Percentiles rank a stretch among this genome's conserved stretches.
These are phyloP conservation scores for Coniferiporia sulphurascens DNA, from an alignment of 1,284 basidiomycete genomes.

Conservation along the genomic window DNA sequence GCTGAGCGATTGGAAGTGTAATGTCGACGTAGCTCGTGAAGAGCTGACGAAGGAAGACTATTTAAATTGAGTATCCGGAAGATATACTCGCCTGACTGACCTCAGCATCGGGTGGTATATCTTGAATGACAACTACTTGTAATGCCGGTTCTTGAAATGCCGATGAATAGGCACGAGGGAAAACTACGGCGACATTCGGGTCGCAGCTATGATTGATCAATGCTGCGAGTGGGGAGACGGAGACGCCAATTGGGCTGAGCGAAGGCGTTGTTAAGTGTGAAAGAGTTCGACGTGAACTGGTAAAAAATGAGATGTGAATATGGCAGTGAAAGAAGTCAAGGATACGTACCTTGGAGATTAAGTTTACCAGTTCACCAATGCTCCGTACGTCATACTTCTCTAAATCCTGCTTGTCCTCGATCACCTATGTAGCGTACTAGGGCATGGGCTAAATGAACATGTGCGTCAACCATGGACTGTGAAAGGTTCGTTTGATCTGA, in stretches of 20 bases:
- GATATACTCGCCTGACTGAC: constrained; percentile 31
- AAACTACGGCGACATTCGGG: constrained; percentile 88
- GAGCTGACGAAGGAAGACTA: constrained; percentile 33
- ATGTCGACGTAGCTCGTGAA: constrained; percentile 84
- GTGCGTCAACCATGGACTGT: constrained; percentile 45
- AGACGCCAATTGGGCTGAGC: constrained; percentile 74
- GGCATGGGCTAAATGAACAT: constrained; percentile 66
- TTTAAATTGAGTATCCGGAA: constrained; percentile 10
- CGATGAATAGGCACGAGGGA: constrained; percentile 49
- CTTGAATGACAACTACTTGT: constrained; percentile 65
- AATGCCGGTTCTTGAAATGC: constrained; percentile 50
- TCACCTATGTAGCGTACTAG: constrained; percentile 62
- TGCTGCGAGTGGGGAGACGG: constrained; percentile 73
- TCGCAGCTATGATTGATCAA: constrained; percentile 89
- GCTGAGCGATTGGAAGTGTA: constrained; percentile 54
- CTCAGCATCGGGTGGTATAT: constrained; percentile 66
- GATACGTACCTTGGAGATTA: constrained; percentile 59
- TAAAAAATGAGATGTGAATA: background rate
- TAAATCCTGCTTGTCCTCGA: constrained; percentile 54
- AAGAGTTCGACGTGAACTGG: constrained; percentile 86
- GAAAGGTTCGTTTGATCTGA: constrained; percentile 49
- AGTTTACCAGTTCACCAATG: constrained; percentile 58
- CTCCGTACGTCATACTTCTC: constrained; percentile 50
- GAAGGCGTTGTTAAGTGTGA: constrained; percentile 77
- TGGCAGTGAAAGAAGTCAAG: background rate